A percentile compares a stretch with the other conserved stretches of the same genome.
phyloP scores from a whole-genome alignment of 192 early-diverging fungal species.

The Podila minutissima region DNA sequence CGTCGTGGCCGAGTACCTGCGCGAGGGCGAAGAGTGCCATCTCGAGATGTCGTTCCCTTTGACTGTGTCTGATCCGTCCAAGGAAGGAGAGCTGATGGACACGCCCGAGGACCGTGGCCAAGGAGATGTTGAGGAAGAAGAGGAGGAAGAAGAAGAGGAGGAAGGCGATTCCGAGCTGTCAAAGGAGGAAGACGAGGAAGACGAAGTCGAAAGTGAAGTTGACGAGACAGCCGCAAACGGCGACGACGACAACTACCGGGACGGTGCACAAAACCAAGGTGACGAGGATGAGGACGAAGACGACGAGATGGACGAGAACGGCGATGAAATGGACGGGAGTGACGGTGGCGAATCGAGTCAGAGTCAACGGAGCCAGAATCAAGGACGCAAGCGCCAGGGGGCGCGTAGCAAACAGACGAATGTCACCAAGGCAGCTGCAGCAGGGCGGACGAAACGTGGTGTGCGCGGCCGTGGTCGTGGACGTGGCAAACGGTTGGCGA shows the following conservation, averaged over 20 bases:
- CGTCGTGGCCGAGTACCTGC: constrained; percentile 73
- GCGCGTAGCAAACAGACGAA: too few relatives aligned
- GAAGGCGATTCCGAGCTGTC: background rate
- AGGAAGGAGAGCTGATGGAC: constrained; percentile 50
- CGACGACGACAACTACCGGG: too few relatives aligned
- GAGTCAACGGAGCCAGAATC: too few relatives aligned
- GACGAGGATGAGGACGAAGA: constrained; percentile 2
- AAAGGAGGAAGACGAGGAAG: background rate
- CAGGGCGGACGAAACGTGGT: too few relatives aligned
- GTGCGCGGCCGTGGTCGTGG: too few relatives aligned
- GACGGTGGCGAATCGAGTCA: too few relatives aligned
- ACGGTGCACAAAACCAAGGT: too few relatives aligned
- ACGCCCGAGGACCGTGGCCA: constrained; percentile 13
- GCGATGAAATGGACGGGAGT: too few relatives aligned
- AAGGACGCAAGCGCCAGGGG: too few relatives aligned
- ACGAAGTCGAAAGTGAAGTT: constrained; percentile 6
- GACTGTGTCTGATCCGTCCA: constrained; percentile 49
- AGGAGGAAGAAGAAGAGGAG: constrained; percentile 4
- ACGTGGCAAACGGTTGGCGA: too few relatives aligned
- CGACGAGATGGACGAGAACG: background rate
- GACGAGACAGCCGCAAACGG: too few relatives aligned
- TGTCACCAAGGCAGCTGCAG: too few relatives aligned
- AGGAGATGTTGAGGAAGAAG: background rate
- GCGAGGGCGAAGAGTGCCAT: constrained; percentile 57
- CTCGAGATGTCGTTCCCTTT: constrained; percentile 56